Evolutionary conservation across 768 basidiomycete genomes (phyloP).

Genomic region (Lactarius hatsudake): DNA sequence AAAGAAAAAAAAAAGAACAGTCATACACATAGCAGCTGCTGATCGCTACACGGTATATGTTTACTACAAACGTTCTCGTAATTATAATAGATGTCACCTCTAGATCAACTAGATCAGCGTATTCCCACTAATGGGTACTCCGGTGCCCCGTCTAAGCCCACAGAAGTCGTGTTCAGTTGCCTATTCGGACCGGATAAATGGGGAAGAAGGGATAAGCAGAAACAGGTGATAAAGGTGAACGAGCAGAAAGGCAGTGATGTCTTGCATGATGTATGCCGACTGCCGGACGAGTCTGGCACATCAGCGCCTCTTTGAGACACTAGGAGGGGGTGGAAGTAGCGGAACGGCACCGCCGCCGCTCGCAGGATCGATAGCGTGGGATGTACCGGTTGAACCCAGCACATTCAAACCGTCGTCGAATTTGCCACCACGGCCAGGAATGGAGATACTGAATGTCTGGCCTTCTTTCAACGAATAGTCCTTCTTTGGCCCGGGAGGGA

Average conservation of each 20-base stretch:
- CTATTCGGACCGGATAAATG: neutral
- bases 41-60: no score
- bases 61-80: neutral
- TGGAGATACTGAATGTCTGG: constrained; percentile 88
- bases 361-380: constrained; percentile 15
- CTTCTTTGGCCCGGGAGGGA: constrained; percentile 80
- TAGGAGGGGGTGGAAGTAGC: constrained; percentile 82
- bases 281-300: neutral
- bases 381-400: constrained; percentile 27
- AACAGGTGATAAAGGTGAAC: neutral
- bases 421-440: constrained; percentile 69
- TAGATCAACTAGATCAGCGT: neutral
- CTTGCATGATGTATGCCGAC: neutral
- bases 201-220: neutral
- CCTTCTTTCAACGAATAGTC: constrained; percentile 94
- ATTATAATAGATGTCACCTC: neutral
- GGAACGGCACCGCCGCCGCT: constrained; percentile 49
- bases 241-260: neutral
- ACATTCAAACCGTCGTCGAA: constrained; percentile 37
- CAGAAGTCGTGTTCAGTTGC: neutral
- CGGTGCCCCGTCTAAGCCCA: neutral
- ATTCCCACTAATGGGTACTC: neutral
- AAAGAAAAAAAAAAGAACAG: no score
- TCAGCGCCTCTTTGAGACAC: constrained; percentile 49
- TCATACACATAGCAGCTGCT: no score